phyloP scores from a whole-genome alignment of 2,329 filamentous ascomycete genomes.

The Xylariaceae sp. region DNA sequence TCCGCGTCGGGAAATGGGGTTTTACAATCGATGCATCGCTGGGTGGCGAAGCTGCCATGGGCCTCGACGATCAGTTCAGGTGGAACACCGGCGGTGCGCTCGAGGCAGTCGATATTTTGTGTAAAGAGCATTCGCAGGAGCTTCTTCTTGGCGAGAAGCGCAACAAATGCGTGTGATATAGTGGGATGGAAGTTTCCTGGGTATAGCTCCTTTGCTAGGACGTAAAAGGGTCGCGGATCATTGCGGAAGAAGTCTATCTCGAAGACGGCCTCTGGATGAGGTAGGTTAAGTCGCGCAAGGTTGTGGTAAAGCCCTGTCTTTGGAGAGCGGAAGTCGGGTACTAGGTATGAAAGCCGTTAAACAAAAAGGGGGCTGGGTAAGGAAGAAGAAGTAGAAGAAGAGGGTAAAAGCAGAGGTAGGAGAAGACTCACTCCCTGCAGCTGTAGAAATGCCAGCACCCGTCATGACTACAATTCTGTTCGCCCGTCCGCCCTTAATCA shows the following conservation, averaged over 20 bases:
- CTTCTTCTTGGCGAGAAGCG: slow-evolving; percentile 78
- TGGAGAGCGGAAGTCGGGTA: slow-evolving; percentile 94
- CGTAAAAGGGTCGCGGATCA: slow-evolving; percentile 90
- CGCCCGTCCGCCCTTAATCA: slow-evolving; percentile 73
- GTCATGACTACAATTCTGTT: slow-evolving; percentile 85
- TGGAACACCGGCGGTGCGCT: slow-evolving; percentile 85
- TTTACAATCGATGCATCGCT: slow-evolving; percentile 91
- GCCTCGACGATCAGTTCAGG: slow-evolving; percentile 85
- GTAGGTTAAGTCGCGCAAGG: slow-evolving; percentile 82
- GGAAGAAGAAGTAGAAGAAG: neutral
- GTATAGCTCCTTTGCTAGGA: slow-evolving; percentile 88
- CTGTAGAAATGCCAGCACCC: slow-evolving; percentile 86
- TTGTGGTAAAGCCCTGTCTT: slow-evolving; percentile 95
- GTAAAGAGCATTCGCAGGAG: slow-evolving; percentile 88
- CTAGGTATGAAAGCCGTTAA: slow-evolving; percentile 47
- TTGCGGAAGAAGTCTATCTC: slow-evolving; percentile 87
- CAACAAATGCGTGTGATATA: slow-evolving; percentile 87
- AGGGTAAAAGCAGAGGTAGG: too few species aligned
- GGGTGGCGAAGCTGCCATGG: slow-evolving; percentile 91
- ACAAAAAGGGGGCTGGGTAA: too few species aligned
- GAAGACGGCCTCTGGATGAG: slow-evolving; percentile 91
- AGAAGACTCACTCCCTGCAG: slow-evolving; percentile 67
- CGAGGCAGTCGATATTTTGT: slow-evolving; percentile 97
- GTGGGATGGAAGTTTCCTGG: slow-evolving; percentile 90
- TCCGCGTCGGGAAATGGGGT: slow-evolving; percentile 71